Evolutionary conservation across 1,284 basidiomycete genomes (phyloP), one percentile per base, ranked within the genome.

Genomic region (Vanrija humicola): DNA sequence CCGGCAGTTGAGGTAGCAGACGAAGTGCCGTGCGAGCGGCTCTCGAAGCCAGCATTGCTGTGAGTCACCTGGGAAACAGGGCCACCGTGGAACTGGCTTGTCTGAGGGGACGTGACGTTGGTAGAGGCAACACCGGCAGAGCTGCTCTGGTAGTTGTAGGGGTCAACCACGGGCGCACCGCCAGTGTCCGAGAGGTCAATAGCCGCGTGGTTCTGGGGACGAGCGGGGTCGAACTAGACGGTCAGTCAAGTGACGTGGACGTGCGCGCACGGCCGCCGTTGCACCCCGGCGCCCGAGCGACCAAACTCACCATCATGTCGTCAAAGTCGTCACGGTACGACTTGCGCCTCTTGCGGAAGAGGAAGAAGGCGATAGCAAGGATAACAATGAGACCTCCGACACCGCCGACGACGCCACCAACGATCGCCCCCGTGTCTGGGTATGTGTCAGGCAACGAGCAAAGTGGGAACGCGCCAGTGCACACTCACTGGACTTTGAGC

Each of bases 361-460:
- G n/a, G 42, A 56, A 65, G 69, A 74, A 69, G 61, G 62, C 68
- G 7, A 72, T n/a, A 25, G 70, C 54, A 15, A 64, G 64, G 9
- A 59, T 55, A 25, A 76, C 60, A 12, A 71, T 16, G 8, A 74
- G 60, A 59, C 72, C 75, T 23, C 63, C 67, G 6, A 76, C 74
- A 58, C 75, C 75, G 10, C 75, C 75, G 34, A 77, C 74, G 23
- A 72, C 70, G 38, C 74, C 75, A 47, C 75, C 75, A 18, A 67
- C 74, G 46, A 77, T 77, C 2, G 75, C 69, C 10, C 74, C 75
- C 38, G 61, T 63, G 49, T 73, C 69, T 69, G 58, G 28, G 10
- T 12, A 14, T 12, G 34, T 34, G 34, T 34, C 14, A 34, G 34
- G 3, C 34, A 34, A 34, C 12, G 3, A 5, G 9, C 34, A 15